phyloP scores from a whole-genome alignment of 148 eudicot species.

The Cornus florida region DNA sequence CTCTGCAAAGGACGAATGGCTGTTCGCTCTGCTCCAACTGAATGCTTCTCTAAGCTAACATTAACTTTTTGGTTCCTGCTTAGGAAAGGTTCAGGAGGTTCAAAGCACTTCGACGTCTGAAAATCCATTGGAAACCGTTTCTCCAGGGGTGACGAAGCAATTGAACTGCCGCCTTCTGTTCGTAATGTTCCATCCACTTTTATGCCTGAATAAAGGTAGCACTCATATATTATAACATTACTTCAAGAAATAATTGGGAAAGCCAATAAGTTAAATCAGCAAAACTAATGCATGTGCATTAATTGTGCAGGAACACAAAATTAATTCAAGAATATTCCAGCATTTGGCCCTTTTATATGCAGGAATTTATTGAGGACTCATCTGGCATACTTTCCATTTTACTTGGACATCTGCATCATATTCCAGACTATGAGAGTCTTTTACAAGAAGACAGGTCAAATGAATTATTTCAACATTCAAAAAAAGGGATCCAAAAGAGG shows the following conservation, averaged over 20 bases:
- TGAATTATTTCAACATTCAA: neutral
- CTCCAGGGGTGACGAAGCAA: slow-evolving; percentile 46
- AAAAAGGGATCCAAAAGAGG: neutral
- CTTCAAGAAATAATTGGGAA: neutral
- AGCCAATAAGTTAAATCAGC: neutral
- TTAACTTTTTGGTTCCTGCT: slow-evolving; percentile 35
- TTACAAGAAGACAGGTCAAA: neutral
- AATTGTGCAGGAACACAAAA: slow-evolving; percentile 2
- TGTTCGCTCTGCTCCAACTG: slow-evolving; percentile 56
- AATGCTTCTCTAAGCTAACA: slow-evolving; percentile 42
- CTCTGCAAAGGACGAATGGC: slow-evolving; percentile 43
- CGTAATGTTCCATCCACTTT: slow-evolving; percentile 31
- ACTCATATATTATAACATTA: slow-evolving; percentile 2
- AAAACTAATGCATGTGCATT: neutral
- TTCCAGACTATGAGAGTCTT: neutral
- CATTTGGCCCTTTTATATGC: neutral
- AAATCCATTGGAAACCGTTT: slow-evolving; percentile 41
- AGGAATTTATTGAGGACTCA: neutral
- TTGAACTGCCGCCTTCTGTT: slow-evolving; percentile 33
- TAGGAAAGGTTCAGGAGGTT: slow-evolving; percentile 30
- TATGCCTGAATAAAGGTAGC: slow-evolving; percentile 30
- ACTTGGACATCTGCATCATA: neutral
- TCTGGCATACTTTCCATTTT: neutral
- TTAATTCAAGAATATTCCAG: neutral
- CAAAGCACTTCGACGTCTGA: slow-evolving; percentile 31